phyloP scores from a whole-genome alignment of 768 basidiomycete genomes.

The Boletus sp. region DNA sequence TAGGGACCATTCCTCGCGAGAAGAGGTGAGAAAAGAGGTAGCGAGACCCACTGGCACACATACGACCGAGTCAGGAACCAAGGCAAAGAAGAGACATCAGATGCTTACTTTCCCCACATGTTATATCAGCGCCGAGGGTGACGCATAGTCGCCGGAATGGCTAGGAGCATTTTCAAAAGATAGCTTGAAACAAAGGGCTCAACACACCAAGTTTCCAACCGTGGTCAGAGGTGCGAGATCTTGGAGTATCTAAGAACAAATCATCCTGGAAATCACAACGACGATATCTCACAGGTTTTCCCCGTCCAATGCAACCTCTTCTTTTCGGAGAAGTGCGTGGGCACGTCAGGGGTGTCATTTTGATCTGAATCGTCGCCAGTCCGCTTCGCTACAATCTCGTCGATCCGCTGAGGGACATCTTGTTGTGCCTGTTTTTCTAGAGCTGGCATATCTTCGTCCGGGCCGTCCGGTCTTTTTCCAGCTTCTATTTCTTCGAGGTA shows the following conservation, averaged over 20 bases:
- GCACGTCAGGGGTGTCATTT: conserved; percentile 65
- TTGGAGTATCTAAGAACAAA: conserved; percentile 33
- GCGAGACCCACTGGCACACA: conserved; percentile 83
- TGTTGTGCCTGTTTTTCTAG: conserved; percentile 17
- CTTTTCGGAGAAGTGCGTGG: conserved; percentile 75
- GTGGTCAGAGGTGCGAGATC: conserved; percentile 86
- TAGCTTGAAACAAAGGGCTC: neutral
- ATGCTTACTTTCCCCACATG: conserved; percentile 82
- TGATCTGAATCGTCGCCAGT: conserved; percentile 38
- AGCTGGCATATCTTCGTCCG: neutral
- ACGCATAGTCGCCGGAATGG: conserved; percentile 92
- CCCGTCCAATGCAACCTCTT: conserved; percentile 81
- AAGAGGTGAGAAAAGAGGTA: conserved; percentile 81
- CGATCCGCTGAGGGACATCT: neutral
- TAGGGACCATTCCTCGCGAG: conserved; percentile 93
- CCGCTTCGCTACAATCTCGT: conserved; percentile 29
- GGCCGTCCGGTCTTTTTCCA: conserved; percentile 18
- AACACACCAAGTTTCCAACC: conserved; percentile 81
- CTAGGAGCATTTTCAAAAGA: conserved; percentile 34
- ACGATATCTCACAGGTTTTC: conserved; percentile 65
- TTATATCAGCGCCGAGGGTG: conserved; percentile 86
- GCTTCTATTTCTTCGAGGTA: conserved; percentile 55
- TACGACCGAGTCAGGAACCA: neutral
- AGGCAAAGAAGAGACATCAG: neutral
- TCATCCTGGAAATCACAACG: neutral